Evolutionary conservation across 768 basidiomycete genomes (phyloP).

Genomic region (Hemileccinum impolitum): DNA sequence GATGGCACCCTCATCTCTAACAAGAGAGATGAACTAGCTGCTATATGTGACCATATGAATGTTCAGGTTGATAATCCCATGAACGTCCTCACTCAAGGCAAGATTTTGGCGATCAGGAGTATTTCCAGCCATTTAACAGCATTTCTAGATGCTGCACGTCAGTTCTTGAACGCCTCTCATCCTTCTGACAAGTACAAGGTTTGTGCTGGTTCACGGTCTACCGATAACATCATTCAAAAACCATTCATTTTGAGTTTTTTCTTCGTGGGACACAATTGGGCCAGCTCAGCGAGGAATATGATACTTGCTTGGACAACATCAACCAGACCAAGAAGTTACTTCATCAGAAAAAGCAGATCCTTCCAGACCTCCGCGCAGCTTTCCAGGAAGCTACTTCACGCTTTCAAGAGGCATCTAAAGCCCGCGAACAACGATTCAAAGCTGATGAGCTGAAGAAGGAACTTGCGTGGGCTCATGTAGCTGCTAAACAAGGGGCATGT

Average conservation of each 20-base stretch:
- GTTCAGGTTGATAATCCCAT: constrained; percentile 96
- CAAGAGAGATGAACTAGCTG: constrained; percentile 80
- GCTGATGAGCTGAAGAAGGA: constrained; percentile 73
- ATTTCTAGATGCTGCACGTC: constrained; percentile 38
- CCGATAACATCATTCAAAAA: background rate
- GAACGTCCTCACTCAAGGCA: constrained; percentile 89
- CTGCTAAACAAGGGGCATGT: constrained; percentile 61
- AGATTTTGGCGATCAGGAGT: background rate
- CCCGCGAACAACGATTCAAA: constrained; percentile 65
- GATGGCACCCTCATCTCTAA: constrained; percentile 64
- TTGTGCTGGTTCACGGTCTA: constrained; percentile 11
- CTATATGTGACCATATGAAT: constrained; percentile 93
- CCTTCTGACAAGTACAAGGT: constrained; percentile 89
- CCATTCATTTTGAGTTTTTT: constrained; percentile 65
- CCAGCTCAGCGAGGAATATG: constrained; percentile 86
- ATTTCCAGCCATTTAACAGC: background rate
- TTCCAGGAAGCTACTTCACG: constrained; percentile 56
- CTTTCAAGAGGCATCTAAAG: constrained; percentile 71
- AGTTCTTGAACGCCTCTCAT: constrained; percentile 82
- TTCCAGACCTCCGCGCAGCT: constrained; percentile 69
- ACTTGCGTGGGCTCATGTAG: constrained; percentile 85
- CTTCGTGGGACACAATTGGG: constrained; percentile 88
- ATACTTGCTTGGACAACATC: constrained; percentile 70
- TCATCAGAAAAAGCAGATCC: constrained; percentile 64
- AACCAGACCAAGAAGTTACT: constrained; percentile 63